Evolutionary conservation across 2,329 filamentous ascomycete species (phyloP).

Genomic region (Penicillium freii): DNA sequence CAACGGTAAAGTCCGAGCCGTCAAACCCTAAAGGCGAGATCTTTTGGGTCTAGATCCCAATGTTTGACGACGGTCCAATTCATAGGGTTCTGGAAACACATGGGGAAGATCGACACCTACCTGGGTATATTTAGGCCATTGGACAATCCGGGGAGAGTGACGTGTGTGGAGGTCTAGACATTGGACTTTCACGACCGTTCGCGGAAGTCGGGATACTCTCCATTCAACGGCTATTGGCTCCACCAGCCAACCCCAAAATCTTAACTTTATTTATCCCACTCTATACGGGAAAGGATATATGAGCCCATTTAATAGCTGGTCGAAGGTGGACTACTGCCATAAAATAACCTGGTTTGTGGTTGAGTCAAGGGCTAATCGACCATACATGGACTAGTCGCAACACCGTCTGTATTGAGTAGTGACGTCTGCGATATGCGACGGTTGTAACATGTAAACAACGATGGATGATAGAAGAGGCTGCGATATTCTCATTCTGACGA

Average conservation of each 20-base stretch:
- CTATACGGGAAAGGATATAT: neutral
- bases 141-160: conserved; percentile 4
- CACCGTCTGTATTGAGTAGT: neutral
- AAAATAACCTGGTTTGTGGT: neutral
- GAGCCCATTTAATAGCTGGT: neutral
- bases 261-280: conserved; percentile 14
- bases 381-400: conserved; percentile 9
- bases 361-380: conserved; percentile 9
- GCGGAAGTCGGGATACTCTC: conserved; percentile 3
- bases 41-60: neutral
- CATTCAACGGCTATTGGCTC: neutral
- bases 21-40: neutral
- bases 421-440: conserved; percentile 15
- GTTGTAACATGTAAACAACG: neutral
- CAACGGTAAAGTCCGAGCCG: neutral
- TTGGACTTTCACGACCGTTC: conserved; percentile 2
- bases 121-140: neutral
- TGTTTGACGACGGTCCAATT: conserved; percentile 1
- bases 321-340: neutral
- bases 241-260: neutral
- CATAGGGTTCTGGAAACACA: neutral
- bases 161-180: neutral
- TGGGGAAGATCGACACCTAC: neutral
- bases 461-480: neutral
- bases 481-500: neutral